phyloP scores from a whole-genome alignment of 495 filamentous ascomycete species.

The Cetradonia linearis region DNA sequence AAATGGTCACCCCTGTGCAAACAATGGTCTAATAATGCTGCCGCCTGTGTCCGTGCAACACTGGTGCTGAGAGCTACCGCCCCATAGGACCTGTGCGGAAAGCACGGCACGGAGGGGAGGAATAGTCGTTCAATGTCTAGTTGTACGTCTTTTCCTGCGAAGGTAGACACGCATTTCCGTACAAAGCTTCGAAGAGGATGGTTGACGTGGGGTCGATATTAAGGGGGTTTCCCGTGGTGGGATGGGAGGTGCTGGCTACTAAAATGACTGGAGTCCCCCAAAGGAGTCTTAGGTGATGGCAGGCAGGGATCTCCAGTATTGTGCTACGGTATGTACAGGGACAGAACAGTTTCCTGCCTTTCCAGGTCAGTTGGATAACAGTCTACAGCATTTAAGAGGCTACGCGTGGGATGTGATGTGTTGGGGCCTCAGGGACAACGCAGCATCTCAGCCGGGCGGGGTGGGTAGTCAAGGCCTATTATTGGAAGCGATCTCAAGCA shows the following conservation, averaged over 20 bases:
- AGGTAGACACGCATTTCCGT: neutral
- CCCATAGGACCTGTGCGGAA: neutral
- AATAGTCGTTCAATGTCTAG: neutral
- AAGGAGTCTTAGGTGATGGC: neutral
- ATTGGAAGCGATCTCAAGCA: neutral
- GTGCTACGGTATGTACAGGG: neutral
- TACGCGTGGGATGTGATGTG: neutral
- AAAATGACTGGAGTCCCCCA: constrained; percentile 1
- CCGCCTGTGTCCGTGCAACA: neutral
- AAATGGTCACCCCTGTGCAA: neutral
- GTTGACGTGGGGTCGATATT: constrained; percentile 9
- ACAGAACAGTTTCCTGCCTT: neutral
- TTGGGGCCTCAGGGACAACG: constrained; percentile 1
- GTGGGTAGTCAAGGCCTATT: neutral
- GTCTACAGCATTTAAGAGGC: constrained; percentile 5
- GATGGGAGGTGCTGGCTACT: neutral
- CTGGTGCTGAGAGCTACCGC: neutral
- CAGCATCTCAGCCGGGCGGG: neutral
- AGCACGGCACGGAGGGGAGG: neutral
- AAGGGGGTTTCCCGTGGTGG: neutral
- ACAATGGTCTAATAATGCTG: too few relatives aligned
- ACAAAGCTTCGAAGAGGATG: constrained; percentile 6
- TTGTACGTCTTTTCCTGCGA: neutral
- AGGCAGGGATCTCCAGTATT: neutral
- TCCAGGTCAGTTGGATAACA: neutral